Evolutionary conservation across 768 basidiomycete genomes (phyloP).

Genomic region (Sistotremastrum niveocremeum): DNA sequence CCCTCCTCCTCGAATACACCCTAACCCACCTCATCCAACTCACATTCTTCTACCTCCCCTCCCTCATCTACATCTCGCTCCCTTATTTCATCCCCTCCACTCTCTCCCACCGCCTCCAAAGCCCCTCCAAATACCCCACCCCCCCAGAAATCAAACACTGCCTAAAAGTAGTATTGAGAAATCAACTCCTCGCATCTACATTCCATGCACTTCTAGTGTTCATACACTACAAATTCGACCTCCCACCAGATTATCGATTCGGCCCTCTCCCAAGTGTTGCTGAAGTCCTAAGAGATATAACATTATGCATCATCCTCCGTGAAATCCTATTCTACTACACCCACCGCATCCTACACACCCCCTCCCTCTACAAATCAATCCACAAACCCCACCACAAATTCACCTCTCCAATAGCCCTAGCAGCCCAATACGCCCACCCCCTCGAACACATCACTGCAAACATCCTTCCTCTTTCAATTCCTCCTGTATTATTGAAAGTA

Average conservation of each 20-base stretch:
- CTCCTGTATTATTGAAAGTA: constrained; percentile 13
- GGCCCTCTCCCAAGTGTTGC: constrained; percentile 12
- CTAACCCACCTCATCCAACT: constrained; percentile 14
- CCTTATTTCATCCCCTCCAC: constrained; percentile 15
- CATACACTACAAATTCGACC: not conserved
- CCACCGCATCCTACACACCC: constrained; percentile 17
- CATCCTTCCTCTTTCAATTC: constrained; percentile 12
- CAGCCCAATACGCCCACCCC: constrained; percentile 16
- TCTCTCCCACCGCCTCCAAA: constrained; percentile 15
- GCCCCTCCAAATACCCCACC: constrained; percentile 15
- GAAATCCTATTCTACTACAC: constrained; percentile 20
- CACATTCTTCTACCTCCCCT: constrained; percentile 14
- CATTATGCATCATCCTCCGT: constrained; percentile 12
- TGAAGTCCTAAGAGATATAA: constrained; percentile 11
- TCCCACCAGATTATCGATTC: constrained; percentile 10
- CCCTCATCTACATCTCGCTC: constrained; percentile 13
- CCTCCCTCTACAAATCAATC: constrained; percentile 13
- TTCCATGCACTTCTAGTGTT: constrained; percentile 11
- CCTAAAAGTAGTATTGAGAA: constrained; percentile 12
- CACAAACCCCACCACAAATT: constrained; percentile 21
- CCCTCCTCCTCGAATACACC: constrained; percentile 10
- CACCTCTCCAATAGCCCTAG: constrained; percentile 19
- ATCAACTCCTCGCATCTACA: constrained; percentile 13
- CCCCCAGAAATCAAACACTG: constrained; percentile 14
- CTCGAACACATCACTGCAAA: constrained; percentile 18